A percentile compares a stretch with the other conserved stretches of the same genome.
Conservation (phyloP, 2,329 filamentous ascomycete genomes). For the Pleoardoris graminearum region DNA sequence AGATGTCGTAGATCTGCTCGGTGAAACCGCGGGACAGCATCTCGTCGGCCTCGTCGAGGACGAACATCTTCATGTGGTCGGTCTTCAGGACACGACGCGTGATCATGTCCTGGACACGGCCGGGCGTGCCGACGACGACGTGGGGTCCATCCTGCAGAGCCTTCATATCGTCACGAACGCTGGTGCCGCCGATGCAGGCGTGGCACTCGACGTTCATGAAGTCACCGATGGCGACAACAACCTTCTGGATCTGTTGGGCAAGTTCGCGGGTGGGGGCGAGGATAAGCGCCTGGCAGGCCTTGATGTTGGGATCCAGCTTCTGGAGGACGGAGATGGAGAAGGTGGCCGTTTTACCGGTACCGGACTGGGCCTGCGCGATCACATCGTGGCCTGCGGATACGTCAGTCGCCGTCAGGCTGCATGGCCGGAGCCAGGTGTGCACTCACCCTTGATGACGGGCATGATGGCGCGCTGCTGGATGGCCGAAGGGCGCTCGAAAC, state of each 20-base stretch:
- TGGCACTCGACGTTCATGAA: conserved; percentile 99
- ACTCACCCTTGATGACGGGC: conserved; percentile 98
- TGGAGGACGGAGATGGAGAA: conserved; percentile 99
- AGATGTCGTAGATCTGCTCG: conserved; percentile 99
- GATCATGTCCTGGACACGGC: conserved; percentile 99
- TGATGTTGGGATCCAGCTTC: conserved; percentile 94
- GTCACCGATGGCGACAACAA: conserved; percentile 96
- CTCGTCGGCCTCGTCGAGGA: conserved; percentile 98
- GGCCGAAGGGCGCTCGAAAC: conserved; percentile 99
- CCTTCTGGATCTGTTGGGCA: conserved; percentile 99
- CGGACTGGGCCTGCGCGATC: conserved; percentile 98
- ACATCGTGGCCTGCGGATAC: conserved; percentile 77
- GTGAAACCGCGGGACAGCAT: conserved; percentile 99
- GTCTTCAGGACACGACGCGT: conserved; percentile 96
- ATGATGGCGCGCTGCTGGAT: conserved; percentile 99
- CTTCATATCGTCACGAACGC: conserved; percentile 98
- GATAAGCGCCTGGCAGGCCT: conserved; percentile 97
- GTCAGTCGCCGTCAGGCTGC: conserved; percentile 27
- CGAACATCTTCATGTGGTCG: conserved; percentile 99
- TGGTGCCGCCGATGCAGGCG: conserved; percentile 98
- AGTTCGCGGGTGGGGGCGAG: conserved; percentile 97
- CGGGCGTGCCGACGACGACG: conserved; percentile 96
- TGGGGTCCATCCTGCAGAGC: conserved; percentile 94
- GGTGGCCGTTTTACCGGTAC: conserved; percentile 99
- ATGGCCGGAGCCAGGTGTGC: conserved; percentile 3